Percentiles rank a stretch among this genome's conserved stretches.
These are phyloP conservation scores for Pseudogymnoascus sp. DNA, from an alignment of 2,329 filamentous ascomycete genomes.

Conservation along the genomic window DNA sequence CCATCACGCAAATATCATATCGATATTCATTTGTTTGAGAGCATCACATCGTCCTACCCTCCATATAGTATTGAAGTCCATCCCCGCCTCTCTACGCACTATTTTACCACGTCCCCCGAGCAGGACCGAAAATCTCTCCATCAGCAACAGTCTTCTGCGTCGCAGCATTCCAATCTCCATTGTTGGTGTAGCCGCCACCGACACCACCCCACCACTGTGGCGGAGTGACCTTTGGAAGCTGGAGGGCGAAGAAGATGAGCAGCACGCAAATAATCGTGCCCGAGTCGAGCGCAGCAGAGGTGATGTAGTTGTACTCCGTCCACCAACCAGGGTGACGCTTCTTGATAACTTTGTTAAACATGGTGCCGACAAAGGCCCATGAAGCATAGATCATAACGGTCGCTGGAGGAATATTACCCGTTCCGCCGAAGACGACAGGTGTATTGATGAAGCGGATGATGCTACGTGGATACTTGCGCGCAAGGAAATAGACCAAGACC, in stretches of 20 bases:
- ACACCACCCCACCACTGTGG: conserved; percentile 46
- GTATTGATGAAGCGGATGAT: conserved; percentile 57
- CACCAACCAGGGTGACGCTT: conserved; percentile 63
- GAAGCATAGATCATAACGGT: conserved; percentile 62
- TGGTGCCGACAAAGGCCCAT: conserved; percentile 58
- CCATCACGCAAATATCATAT: not conserved
- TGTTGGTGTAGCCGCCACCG: conserved; percentile 38
- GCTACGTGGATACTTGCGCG: conserved; percentile 52
- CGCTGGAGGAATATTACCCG: conserved; percentile 56
- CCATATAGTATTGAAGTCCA: not conserved
- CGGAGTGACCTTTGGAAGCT: conserved; percentile 45
- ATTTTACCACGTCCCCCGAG: not conserved
- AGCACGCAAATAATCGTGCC: conserved; percentile 59
- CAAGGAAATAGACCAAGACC: conserved; percentile 45
- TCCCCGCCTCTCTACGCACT: not conserved
- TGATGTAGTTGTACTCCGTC: conserved; percentile 70
- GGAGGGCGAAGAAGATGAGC: conserved; percentile 61
- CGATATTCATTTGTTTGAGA: not conserved
- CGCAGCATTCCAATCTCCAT: conserved; percentile 31
- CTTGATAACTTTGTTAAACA: conserved; percentile 62
- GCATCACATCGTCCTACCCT: not conserved
- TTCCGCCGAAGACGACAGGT: conserved; percentile 60
- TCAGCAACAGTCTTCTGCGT: conserved; percentile 43
- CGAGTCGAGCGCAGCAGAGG: conserved; percentile 61
- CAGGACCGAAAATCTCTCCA: conserved; percentile 55